Evolutionary conservation across 1,284 basidiomycete genomes (phyloP), one percentile per base, ranked within the genome.

Genomic region (Fomes fomentarius): DNA sequence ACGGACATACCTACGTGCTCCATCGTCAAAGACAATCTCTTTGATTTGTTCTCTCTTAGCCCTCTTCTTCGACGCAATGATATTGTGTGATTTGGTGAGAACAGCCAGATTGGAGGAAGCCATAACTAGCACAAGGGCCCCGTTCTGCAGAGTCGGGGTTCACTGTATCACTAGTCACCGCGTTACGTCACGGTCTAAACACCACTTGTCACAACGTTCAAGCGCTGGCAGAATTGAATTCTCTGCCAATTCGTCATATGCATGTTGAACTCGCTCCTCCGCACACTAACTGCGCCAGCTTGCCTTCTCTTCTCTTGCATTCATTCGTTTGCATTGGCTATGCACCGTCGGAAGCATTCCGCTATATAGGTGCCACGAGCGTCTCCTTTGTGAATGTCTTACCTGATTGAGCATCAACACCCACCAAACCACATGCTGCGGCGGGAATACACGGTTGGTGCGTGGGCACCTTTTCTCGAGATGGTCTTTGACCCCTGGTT

Each of bases 11-110:
- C 82, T 83, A 57, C 91, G 76, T 0, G 87, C 87, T 46, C 82
- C 78, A 31, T 93, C 89, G 66, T 94, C 90, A 62, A 93, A 94
- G 4, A 91, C 63, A 50, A 94, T 69, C 63, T 89, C 81, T 60
- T 84, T 84, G 60, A 91, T 72, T 69, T 90, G 85, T 8, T 77
- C 74, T 47, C 74, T 73, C 58, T 76, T 83, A 42, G 77, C 77
- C 15, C 74, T 76, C 62, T 77, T 84, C 69, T 91, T 91, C 19
- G 84, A 78, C 0, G 83, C 82, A 57, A 86, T 71, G 47, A 77
- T 80, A 21, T 69, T 73, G 69, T 87, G 84, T 21, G 85, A 82
- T 30, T 72, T 76, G 5, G 87, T 87, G 62, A 91, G 80, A 34
- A 76, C 58, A 24, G 78, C 63, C 56, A 85, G 57, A 71, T 89